Percentiles rank a stretch among this genome's conserved stretches.
These are phyloP conservation scores for Pseudogymnoascus sp. DNA, from an alignment of 2,329 filamentous ascomycete species.

Conservation along the genomic window DNA sequence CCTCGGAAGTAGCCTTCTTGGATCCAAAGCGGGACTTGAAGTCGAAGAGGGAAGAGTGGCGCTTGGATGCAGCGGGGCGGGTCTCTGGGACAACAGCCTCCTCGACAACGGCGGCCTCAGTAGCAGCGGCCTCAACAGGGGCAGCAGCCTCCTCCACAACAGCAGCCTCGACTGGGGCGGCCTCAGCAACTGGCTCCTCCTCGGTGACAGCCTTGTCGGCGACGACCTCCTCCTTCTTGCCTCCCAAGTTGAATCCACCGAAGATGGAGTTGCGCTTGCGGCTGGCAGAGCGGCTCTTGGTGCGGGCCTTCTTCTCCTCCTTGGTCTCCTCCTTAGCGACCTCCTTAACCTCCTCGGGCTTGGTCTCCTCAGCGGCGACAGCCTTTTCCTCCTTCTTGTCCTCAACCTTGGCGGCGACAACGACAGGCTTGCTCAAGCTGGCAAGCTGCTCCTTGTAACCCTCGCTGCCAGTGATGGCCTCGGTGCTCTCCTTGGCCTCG, in stretches of 20 bases:
- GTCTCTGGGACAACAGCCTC: constrained; percentile 21
- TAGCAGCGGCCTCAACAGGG: constrained; percentile 26
- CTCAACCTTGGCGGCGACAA: constrained; percentile 31
- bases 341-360: constrained; percentile 32
- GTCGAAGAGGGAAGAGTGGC: constrained; percentile 28
- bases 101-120: constrained; percentile 26
- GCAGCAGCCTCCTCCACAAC: constrained; percentile 35
- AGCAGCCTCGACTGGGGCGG: constrained; percentile 20
- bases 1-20: constrained; percentile 22
- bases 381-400: constrained; percentile 32
- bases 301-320: constrained; percentile 46
- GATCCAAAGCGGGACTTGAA: constrained; percentile 25
- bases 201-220: constrained; percentile 29
- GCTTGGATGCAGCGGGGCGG: constrained; percentile 28
- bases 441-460: constrained; percentile 64
- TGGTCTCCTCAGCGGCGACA: constrained; percentile 26
- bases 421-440: constrained; percentile 34
- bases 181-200: constrained; percentile 30
- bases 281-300: constrained; percentile 57
- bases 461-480: constrained; percentile 68
- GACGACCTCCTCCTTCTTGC: constrained; percentile 47
- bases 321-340: constrained; percentile 34
- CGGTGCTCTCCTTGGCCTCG: constrained; percentile 75
- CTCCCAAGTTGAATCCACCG: constrained; percentile 46
- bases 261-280: constrained; percentile 62